Conservation (phyloP, 2,329 filamentous ascomycete species). For the Dendrostoma leiphaemia region DNA sequence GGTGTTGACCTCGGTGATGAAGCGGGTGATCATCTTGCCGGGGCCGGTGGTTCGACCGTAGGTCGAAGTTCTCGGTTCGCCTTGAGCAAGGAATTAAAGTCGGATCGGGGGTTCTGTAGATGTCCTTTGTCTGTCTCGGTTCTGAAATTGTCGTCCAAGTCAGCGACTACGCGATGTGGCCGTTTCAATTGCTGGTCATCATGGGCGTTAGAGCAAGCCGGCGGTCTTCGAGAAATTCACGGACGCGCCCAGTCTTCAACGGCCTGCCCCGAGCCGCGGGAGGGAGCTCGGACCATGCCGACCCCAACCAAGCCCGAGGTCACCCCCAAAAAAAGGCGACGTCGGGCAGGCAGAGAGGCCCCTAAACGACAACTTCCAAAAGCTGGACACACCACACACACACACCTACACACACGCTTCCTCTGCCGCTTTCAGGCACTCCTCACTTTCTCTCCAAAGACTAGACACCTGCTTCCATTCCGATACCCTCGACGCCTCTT, state of each 20-base stretch:
- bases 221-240: not conserved
- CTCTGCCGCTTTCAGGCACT: not conserved
- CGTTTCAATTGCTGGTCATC: not conserved
- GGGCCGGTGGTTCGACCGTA: not conserved
- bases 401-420: not conserved
- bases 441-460: too few species aligned
- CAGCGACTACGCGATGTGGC: not conserved
- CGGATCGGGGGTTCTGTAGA: not conserved
- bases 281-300: not conserved
- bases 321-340: not conserved
- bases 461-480: too few species aligned
- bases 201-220: not conserved
- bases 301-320: too few species aligned
- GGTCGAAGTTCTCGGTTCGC: not conserved
- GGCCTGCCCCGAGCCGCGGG: not conserved
- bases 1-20: constrained; percentile 79
- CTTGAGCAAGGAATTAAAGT: not conserved
- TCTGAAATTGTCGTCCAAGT: too few species aligned
- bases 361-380: not conserved
- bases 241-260: not conserved
- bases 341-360: not conserved
- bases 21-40: constrained; percentile 76
- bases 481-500: too few species aligned
- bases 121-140: too few species aligned
- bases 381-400: too few species aligned